Percentiles rank a stretch among this genome's conserved stretches.
Evolutionary conservation across 1,284 basidiomycete genomes (phyloP).

Genomic region (Veloboletus limbatus): DNA sequence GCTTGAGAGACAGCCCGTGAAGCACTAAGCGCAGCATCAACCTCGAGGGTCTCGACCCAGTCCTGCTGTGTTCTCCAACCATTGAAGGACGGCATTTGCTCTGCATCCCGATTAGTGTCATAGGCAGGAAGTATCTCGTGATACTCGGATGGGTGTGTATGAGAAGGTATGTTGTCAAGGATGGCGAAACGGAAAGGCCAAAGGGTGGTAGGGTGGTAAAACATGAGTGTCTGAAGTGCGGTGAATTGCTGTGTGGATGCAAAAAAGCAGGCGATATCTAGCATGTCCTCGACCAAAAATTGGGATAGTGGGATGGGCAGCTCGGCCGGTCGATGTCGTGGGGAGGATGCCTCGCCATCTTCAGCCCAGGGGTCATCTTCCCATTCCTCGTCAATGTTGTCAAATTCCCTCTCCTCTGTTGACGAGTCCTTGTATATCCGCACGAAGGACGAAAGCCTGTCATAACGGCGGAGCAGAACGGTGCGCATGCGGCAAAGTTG

Average conservation of each 20-base stretch:
- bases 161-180: constrained; percentile 71
- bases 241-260: constrained; percentile 60
- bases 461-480: constrained; percentile 58
- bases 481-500: constrained; percentile 61
- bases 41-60: constrained; percentile 51
- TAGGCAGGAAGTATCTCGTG: constrained; percentile 63
- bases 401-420: constrained; percentile 23
- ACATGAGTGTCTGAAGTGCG: constrained; percentile 56
- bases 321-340: constrained; percentile 24
- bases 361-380: constrained; percentile 84
- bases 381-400: constrained; percentile 56
- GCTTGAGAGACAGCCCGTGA: constrained; percentile 14
- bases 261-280: constrained; percentile 59
- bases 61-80: constrained; percentile 53
- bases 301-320: constrained; percentile 54
- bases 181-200: constrained; percentile 72
- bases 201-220: constrained; percentile 53
- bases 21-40: constrained; percentile 40
- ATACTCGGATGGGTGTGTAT: constrained; percentile 62
- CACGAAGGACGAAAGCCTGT: constrained; percentile 65
- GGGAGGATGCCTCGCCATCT: constrained; percentile 32
- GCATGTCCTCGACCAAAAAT: constrained; percentile 63
- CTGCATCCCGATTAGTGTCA: constrained; percentile 46
- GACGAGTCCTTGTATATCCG: constrained; percentile 50
- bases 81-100: constrained; percentile 35